Evolutionary conservation across 371 early-diverging fungal genomes (phyloP).

Genomic region (Mortierella sp.): DNA sequence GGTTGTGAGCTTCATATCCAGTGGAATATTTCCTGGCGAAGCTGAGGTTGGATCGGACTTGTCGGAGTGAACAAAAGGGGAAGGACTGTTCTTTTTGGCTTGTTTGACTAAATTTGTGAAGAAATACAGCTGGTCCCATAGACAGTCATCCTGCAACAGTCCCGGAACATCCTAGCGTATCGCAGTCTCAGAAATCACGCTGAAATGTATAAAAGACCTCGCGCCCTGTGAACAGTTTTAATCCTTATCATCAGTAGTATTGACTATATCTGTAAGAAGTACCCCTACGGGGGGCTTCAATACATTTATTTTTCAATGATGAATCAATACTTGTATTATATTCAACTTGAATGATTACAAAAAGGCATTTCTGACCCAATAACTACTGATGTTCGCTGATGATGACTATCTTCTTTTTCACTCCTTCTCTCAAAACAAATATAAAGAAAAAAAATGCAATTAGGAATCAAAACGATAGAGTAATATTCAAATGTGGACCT

Average conservation of each 20-base stretch:
- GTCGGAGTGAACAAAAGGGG: too few relatives aligned
- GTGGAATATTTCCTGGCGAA: too few relatives aligned
- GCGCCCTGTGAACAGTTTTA: not conserved
- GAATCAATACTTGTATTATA: constrained; percentile 24
- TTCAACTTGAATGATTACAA: constrained; percentile 30
- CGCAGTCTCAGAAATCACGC: not conserved
- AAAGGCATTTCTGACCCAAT: constrained; percentile 25
- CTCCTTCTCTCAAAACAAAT: not conserved
- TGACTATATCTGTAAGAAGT: constrained; percentile 25
- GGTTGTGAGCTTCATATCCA: too few relatives aligned
- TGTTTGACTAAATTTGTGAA: too few relatives aligned
- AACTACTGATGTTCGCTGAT: constrained; percentile 11
- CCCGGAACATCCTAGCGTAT: too few relatives aligned
- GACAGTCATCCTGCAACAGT: too few relatives aligned
- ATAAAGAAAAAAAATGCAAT: not conserved
- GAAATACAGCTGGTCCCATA: too few relatives aligned
- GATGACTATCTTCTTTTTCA: not conserved
- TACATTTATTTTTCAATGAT: constrained; percentile 28
- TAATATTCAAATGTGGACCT: too few relatives aligned
- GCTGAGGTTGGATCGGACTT: too few relatives aligned
- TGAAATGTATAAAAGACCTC: not conserved
- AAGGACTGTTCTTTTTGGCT: too few relatives aligned
- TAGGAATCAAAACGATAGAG: too few relatives aligned
- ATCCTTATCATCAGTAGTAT: constrained; percentile 26
- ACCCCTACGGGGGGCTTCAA: constrained; percentile 14